Base-by-base conservation (phyloP, 169 alveolate species). In the Fabrea salina region DNA sequence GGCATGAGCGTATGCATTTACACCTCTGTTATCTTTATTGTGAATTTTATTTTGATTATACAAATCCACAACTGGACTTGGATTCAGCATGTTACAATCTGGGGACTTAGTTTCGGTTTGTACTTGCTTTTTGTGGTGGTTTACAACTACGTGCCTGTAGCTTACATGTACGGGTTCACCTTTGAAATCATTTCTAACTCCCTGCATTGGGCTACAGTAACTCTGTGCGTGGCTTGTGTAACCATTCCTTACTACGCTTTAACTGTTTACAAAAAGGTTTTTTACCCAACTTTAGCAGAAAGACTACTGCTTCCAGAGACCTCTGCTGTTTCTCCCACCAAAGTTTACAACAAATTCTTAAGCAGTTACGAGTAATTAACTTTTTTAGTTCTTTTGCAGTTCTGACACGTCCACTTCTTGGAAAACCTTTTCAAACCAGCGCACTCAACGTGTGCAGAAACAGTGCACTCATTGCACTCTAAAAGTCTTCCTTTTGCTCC, bases 91-190 rank as follows among this genome's bases (percentile, higher is more conserved):
- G 7, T 72, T 8, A n/a, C 72, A 0, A 30, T 72, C 19, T 72
- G 80, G 54, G 80, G 37, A 16, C 50, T 72, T 19, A 64, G 78
- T 22, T 68, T 68, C 39, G 27, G 19, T 30, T 47, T 68, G 44
- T 68, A 68, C 66, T 68, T 57, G 40, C 78, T 44, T 16, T 68
- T 68, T 44, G 30, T 68, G 67, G 19, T 68, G 13, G 44, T 68
- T 3, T 68, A 68, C 32, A 43, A 68, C 66, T 13, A 68, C 1
- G 66, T 68, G 16, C 57, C 57, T n/a, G 57, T 25, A 0, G 0
- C 78, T 44, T 40, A 43, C 19, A 43, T 68, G 4, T 68, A 41
- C 4, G 30, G 40, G n/a, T 43, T n/a, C 39, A 68, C 78, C 13
- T 19, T 30, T 68, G 78, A 68, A 30, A 41, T 40, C 30, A 25